These are phyloP conservation scores for Podaxis sp. DNA, from an alignment of 768 basidiomycete genomes.

Conservation along the genomic window DNA sequence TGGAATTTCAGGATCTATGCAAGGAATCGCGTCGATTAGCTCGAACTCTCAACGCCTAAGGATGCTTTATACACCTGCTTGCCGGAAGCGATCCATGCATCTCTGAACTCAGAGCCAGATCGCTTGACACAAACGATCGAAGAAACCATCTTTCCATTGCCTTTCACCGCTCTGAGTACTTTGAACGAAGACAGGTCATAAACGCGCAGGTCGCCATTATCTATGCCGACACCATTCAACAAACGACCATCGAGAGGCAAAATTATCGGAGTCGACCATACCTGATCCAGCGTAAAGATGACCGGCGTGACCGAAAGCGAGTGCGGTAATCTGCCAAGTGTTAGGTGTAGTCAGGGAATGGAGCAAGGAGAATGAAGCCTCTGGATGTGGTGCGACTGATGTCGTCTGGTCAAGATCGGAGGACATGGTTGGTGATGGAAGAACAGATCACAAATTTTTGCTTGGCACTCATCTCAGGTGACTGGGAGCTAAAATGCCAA, in stretches of 20 bases:
- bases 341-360: constrained; percentile 7
- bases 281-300: constrained; percentile 63
- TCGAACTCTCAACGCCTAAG: not conserved
- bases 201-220: constrained; percentile 66
- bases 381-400: constrained; percentile 4
- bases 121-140: constrained; percentile 49
- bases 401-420: not conserved
- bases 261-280: constrained; percentile 20
- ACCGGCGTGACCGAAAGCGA: constrained; percentile 43
- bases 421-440: not conserved
- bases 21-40: not conserved
- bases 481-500: not conserved
- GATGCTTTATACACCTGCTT: constrained; percentile 37
- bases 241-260: not conserved
- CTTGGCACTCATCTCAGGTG: not conserved
- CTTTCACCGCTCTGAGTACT: constrained; percentile 59
- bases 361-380: not conserved
- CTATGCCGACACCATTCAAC: constrained; percentile 26
- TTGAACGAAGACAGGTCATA: constrained; percentile 58
- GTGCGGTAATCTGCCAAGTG: constrained; percentile 36
- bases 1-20: constrained; percentile 39
- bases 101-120: constrained; percentile 34
- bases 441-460: not conserved
- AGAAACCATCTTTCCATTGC: constrained; percentile 54
- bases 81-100: constrained; percentile 68